phyloP scores from a whole-genome alignment of 2,329 filamentous ascomycete genomes.

The Shiraia bambusicola region DNA sequence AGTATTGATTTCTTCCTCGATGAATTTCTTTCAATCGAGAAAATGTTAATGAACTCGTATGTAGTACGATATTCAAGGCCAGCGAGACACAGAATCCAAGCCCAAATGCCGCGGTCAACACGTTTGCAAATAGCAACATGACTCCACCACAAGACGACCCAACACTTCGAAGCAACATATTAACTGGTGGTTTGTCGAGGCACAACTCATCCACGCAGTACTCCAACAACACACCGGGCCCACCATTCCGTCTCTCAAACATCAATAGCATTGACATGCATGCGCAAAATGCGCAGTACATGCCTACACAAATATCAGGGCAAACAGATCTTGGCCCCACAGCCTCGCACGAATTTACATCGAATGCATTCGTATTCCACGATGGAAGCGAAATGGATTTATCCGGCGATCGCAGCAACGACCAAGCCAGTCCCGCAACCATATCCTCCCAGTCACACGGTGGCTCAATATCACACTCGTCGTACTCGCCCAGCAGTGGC shows the following conservation, averaged over 20 bases:
- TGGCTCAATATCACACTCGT: slow-evolving; percentile 39
- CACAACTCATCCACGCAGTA: slow-evolving; percentile 11
- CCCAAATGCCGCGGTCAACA: slow-evolving; percentile 27
- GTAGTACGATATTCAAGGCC: slow-evolving; percentile 39
- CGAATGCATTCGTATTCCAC: slow-evolving; percentile 14
- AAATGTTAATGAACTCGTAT: slow-evolving; percentile 32
- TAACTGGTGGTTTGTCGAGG: neutral
- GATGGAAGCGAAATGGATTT: slow-evolving; percentile 42
- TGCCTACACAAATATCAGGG: slow-evolving; percentile 7
- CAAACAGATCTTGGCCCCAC: slow-evolving; percentile 2
- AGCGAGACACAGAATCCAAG: slow-evolving; percentile 30
- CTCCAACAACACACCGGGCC: slow-evolving; percentile 13
- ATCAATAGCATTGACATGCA: slow-evolving; percentile 27
- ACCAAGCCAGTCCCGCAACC: slow-evolving; percentile 39
- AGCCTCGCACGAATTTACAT: slow-evolving; percentile 6
- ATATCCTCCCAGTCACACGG: slow-evolving; percentile 34
- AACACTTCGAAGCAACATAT: too few species aligned
- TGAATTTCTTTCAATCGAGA: slow-evolving; percentile 18
- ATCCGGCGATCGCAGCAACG: slow-evolving; percentile 29
- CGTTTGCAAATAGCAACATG: slow-evolving; percentile 22
- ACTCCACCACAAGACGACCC: neutral
- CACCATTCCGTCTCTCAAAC: slow-evolving; percentile 28
- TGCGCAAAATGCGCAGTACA: slow-evolving; percentile 15
- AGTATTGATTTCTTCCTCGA: slow-evolving; percentile 17
- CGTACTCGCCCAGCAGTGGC: slow-evolving; percentile 31